Base-by-base conservation (phyloP, 192 early-diverging fungal genomes). In the Mortierella hygrophila region DNA sequence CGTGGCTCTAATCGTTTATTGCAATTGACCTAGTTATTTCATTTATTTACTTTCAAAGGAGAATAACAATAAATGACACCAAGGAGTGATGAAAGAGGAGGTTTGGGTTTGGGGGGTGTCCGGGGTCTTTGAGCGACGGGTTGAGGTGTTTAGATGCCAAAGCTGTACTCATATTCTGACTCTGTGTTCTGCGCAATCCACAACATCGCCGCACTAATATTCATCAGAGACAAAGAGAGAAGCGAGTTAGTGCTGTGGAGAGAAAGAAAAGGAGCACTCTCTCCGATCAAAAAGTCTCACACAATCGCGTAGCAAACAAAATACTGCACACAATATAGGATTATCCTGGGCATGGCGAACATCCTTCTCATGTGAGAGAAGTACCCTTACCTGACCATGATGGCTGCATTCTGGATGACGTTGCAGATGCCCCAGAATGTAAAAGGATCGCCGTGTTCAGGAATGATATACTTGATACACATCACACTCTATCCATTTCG, bases 131-230 rank as follows among this genome's bases (percentile, higher is more conserved):
- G 47, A 13, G 47, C 10, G 1, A 15, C 4, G 49, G 15, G 32
- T 11, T 63, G 6, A 5, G 6, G 16, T 0, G 7, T n/a, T 46
- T 81, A 88, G 65, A 88, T 83, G 3, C 80, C 26, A 38, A 88
- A 88, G 70, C 73, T 84, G 72, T 88, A 88, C 44, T 88, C 75
- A 29, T 88, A 81, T 65, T 88, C 88, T 3, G 82, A 81, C 41
- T 85, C 82, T 15, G 78, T 81, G 73, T 77, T 88, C 41, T 88
- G 88, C 32, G 88, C 79, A 38, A 88, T 65, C 88, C 88, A 88
- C 52, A 88, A 46, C 9, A 88, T 70, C 9, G 83, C 88, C 54
- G 88, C 80, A 63, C 88, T 88, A 76, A 11, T 0, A 8, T 16
- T 16, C 35, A 23, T 42, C 3, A 42, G 6, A 32, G 26, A n/a